Evolutionary conservation across 208 protist species (phyloP), one percentile per base, ranked within the genome.

Genomic region (Wallacemonas rigidus): DNA sequence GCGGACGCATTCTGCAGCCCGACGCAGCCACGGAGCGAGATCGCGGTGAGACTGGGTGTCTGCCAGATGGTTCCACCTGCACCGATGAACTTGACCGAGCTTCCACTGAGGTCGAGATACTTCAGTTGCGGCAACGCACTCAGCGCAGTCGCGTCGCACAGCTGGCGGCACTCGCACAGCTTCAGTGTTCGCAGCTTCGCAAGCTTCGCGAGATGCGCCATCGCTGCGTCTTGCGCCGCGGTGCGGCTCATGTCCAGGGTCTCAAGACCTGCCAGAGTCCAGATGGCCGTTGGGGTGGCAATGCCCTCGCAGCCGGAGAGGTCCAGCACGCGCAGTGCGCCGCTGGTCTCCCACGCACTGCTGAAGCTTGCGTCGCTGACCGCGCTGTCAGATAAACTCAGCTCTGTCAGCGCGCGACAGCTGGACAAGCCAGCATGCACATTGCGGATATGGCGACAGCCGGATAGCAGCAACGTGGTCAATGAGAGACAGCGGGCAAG

Each of bases 401-500:
- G 72, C 40, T 65, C 45, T 1, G 62, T 45, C 56, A 87, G 76
- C 15, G 43, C 43, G 35, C 67, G 55, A 67, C 79, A 73, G 43
- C 61, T n/a, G n/a, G 56, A 54, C 51, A 87, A 62, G 40, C 45
- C 45, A 12, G 72, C 68, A 5, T 79, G 79, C 56, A 87, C 47
- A 8, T 72, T 68, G 36, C 51, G 55, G 17, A 79, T 51, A 9
- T 67, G 62, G 12, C 11, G 12, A 44, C 82, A 87, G 0, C 77
- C 69, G 15, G 82, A 75, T 39, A 87, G 71, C 68, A 79, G 71
- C 62, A 87, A 40, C 55, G 69, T 74, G 43, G 72, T 75, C n/a
- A 87, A 48, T 39, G 48, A 43, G 48, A 56, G 72, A 53, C 77
- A 83, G 47, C 44, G 50, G 3, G 56, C 53, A 3, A 87, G 72